Evolutionary conservation across 1,139 yeast genomes (phyloP), one percentile per base, ranked within the genome.

Genomic region (Debaryomyces sp.): DNA sequence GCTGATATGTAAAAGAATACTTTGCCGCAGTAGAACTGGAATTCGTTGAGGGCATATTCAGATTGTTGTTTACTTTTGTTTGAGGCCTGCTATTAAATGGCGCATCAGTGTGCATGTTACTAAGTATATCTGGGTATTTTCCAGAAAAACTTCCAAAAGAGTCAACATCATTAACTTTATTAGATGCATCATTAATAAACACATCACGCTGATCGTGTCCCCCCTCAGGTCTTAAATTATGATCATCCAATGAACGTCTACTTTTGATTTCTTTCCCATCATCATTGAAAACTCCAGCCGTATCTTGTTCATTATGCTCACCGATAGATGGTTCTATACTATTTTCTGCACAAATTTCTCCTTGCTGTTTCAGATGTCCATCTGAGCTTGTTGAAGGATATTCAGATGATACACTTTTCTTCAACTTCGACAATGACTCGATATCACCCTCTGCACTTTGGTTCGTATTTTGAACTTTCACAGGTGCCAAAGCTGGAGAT

Each of bases 361-460:
- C 12, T 12, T 13, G 9, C 35, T 5, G 13, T 8, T 18, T 41
- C 36, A 40, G 17, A 6, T 34, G 17, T 4, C 10, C 15, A 9
- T 34, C 18, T 13, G 21, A n/a, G 3, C 12, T 32, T 9, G 27
- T 15, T 7, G 36, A 41, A 12, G 33, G 42, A 18, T 32, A 30
- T 23, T 45, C 45, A 6, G 42, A 15, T 10, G 45, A 23, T 2
- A 27, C 6, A 9, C 40, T 43, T 6, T 35, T 41, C 17, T 47
- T 30, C 41, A 41, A 35, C 12, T 38, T 44, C 3, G 37, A 33
- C 26, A 22, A 29, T 6, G 35, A 13, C n/a, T 41, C 43, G n/a
- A 33, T 27, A 29, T 51, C 56, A 2, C 51, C 48, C 29, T 45
- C 43, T 15, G 44, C 17, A 42, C 57, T 52, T 46, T 53, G 54